Conservation (phyloP, 805 yeast species). For the Isabelozyma pseudorhagii region DNA sequence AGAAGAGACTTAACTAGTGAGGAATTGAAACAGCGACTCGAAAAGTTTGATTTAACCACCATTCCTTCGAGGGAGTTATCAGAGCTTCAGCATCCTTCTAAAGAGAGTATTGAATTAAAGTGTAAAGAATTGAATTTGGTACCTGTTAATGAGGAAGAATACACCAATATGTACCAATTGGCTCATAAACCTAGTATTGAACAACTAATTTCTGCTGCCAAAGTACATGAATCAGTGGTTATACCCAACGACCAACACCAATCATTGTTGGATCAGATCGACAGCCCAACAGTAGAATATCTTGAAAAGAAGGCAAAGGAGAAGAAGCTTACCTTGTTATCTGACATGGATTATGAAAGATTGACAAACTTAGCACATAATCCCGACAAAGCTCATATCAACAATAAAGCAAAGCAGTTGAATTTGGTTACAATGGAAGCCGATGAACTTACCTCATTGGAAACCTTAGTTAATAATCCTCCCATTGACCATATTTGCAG, state of each 20-base stretch:
- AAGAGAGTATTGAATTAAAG: conserved; percentile 18
- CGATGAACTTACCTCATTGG: not conserved
- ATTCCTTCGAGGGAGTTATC: not conserved
- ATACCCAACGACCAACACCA: not conserved
- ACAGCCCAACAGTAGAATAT: conserved; percentile 7
- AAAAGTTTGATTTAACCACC: not conserved
- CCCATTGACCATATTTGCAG: conserved; percentile 11
- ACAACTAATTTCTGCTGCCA: conserved; percentile 19
- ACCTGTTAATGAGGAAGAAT: conserved; percentile 12
- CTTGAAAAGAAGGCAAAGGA: not conserved
- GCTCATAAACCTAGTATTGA: conserved; percentile 21
- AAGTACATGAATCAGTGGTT: not conserved
- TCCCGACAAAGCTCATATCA: conserved; percentile 14
- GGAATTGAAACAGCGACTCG: not conserved
- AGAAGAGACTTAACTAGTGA: not conserved
- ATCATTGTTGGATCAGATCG: conserved; percentile 5
- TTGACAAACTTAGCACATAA: conserved; percentile 12
- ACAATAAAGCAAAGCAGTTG: conserved; percentile 6
- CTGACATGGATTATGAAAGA: not conserved
- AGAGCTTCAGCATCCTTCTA: conserved; percentile 15
- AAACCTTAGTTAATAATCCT: conserved; percentile 14
- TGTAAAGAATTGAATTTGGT: conserved; percentile 15
- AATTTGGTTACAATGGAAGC: not conserved
- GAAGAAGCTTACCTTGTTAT: not conserved
- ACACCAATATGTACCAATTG: conserved; percentile 7